Evolutionary conservation across 306 rosid species (phyloP).

Genomic region (Vicia sativa): DNA sequence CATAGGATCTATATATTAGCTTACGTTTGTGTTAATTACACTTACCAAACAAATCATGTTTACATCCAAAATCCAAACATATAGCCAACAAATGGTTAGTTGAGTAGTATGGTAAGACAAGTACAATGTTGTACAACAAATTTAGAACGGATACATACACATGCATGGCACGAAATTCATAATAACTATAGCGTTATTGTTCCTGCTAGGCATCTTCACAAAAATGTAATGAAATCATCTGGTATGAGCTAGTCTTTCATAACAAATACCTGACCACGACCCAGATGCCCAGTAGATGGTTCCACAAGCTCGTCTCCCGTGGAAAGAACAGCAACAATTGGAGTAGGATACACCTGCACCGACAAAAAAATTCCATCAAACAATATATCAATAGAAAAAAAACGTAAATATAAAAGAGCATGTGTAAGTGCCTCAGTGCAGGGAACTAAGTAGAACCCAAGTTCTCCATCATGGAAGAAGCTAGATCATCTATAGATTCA

Average conservation of each 20-base stretch:
- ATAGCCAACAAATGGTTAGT: conserved; percentile 17
- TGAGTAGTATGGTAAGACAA: conserved; percentile 5
- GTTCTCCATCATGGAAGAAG: conserved; percentile 11
- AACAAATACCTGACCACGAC: conserved; percentile 80
- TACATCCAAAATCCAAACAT: conserved; percentile 24
- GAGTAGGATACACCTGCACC: conserved; percentile 73
- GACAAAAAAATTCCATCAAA: background rate
- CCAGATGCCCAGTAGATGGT: conserved; percentile 57
- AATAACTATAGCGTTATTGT: conserved; percentile 11
- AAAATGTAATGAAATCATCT: background rate
- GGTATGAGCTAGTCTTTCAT: conserved; percentile 16
- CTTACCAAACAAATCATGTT: conserved; percentile 17
- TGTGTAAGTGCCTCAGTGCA: background rate
- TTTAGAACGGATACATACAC: background rate
- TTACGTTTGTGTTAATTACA: conserved; percentile 17
- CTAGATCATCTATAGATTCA: conserved; percentile 20
- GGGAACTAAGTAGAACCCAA: conserved; percentile 20
- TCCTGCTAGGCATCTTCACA: background rate
- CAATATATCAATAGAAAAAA: no score
- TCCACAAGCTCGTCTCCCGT: conserved; percentile 96
- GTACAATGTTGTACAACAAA: conserved; percentile 3
- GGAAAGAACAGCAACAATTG: conserved; percentile 79
- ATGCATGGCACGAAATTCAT: conserved; percentile 4
- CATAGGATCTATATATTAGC: conserved; percentile 44
- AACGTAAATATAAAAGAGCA: background rate